Evolutionary conservation across 73 alveolate species (phyloP).

Genomic region (Stentor roeselii): DNA sequence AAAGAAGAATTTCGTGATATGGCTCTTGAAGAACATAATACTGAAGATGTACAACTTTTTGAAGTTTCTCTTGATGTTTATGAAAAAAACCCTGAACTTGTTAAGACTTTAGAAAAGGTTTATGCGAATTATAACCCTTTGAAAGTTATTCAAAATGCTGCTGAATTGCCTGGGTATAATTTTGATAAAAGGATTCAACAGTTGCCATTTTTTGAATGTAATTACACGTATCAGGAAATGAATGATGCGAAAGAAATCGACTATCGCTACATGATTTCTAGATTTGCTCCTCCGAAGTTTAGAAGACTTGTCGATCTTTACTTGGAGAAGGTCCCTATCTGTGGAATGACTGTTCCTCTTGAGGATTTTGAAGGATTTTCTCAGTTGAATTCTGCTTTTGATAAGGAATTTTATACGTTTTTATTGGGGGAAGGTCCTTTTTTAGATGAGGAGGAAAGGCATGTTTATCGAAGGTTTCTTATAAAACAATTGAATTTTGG

Average conservation of each 20-base stretch:
- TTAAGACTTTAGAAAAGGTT: background rate
- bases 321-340: background rate
- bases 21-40: background rate
- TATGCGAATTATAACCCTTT: slow-evolving; percentile 8
- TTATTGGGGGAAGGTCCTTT: background rate
- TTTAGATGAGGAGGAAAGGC: slow-evolving; percentile 20
- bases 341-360: background rate
- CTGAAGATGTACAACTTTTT: background rate
- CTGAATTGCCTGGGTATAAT: background rate
- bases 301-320: slow-evolving; percentile 9
- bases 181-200: background rate
- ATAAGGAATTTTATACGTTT: background rate
- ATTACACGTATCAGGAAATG: slow-evolving; percentile 26
- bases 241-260: background rate
- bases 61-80: slow-evolving; percentile 1
- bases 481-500: background rate
- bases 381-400: background rate
- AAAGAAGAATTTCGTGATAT: background rate
- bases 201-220: background rate
- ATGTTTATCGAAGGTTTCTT: slow-evolving; percentile 6
- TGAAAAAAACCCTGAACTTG: background rate
- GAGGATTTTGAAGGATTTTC: background rate
- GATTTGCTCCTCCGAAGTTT: slow-evolving; percentile 16
- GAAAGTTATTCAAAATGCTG: background rate
- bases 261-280: background rate